Evolutionary conservation across 208 protist species (phyloP), one percentile per base, ranked within the genome.

Genomic region (Trichomonas tenax): DNA sequence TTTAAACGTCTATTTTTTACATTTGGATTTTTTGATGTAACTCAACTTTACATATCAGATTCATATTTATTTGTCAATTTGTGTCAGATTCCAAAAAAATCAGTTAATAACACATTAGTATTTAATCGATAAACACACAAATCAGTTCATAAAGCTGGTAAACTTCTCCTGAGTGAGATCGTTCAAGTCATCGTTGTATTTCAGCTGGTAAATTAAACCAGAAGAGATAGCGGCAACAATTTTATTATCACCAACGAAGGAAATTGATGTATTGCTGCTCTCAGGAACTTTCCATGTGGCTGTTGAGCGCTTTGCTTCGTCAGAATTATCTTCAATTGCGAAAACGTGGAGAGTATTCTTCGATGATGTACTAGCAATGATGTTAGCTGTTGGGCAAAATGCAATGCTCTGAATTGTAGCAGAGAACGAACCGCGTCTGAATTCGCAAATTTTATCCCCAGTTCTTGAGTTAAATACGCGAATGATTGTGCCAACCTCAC

Each of bases 401-500:
- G 51, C 15, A 82, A 96, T 82, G 34, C 93, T 96, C 44, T 96
- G 95, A 82, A 97, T 97, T 11, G 38, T 96, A 6, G 97, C 97
- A 34, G 48, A 44, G 72, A 98, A 96, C 8, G 97, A 97, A 45
- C 98, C 98, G 44, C 98, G 82, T 72, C 98, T 96, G n/a, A 98
- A 96, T 89, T 98, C 97, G 36, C 98, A 96, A 44, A 98, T 95
- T 82, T 97, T 96, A 26, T 97, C 81, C 26, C 97, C 98, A 0
- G 97, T 98, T 31, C 48, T 89, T 9, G 98, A 98, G 97, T 99
- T 98, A 96, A 97, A 99, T 2, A 99, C 96, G 46, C 98, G 96
- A 46, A 99, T 98, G 9, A 99, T 95, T 0, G 98, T 99, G 31
- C 98, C 98, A 96, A 98, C 41, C 93, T 98, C 98, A 31, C 97